Percentiles rank a stretch among this genome's conserved stretches.
Conservation (phyloP, 2,329 filamentous ascomycete genomes). For the Aspergillus sp. region DNA sequence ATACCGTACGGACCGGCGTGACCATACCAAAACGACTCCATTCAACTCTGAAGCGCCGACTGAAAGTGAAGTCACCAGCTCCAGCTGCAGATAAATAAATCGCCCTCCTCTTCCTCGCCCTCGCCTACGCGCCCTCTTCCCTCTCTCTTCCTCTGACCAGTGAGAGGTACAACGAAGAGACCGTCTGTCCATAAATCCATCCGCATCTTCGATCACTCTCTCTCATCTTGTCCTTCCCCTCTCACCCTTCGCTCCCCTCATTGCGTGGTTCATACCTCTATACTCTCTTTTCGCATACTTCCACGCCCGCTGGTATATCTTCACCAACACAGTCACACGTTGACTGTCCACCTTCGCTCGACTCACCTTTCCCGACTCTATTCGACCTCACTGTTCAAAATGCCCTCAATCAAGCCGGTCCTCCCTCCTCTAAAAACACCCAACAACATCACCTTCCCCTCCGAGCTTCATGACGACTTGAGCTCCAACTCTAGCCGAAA, state of each 20-base stretch:
- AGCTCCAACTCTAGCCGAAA: slow-evolving; percentile 57
- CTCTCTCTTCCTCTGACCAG: slow-evolving; percentile 12
- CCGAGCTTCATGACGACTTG: slow-evolving; percentile 63
- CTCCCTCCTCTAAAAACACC: slow-evolving; percentile 50
- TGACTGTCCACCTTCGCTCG: slow-evolving; percentile 7
- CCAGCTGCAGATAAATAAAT: slow-evolving; percentile 22
- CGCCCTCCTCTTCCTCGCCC: slow-evolving; percentile 16
- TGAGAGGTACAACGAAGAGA: slow-evolving; percentile 15
- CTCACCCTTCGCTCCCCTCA: background rate
- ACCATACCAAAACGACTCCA: slow-evolving; percentile 14
- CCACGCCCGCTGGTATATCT: slow-evolving; percentile 14
- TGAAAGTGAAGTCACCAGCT: slow-evolving; percentile 12
- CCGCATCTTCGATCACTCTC: slow-evolving; percentile 3
- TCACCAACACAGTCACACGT: background rate
- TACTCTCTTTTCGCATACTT: slow-evolving; percentile 17
- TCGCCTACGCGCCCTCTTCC: slow-evolving; percentile 12
- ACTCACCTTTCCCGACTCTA: background rate
- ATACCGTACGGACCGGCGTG: slow-evolving; percentile 15
- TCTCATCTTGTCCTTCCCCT: slow-evolving; percentile 3
- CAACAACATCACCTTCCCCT: slow-evolving; percentile 53
- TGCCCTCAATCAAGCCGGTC: slow-evolving; percentile 41
- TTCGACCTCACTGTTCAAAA: slow-evolving; percentile 17
- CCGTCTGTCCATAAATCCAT: background rate
- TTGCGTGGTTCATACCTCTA: slow-evolving; percentile 8
- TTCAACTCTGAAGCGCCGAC: background rate